Conservation (phyloP, 805 yeast genomes). For the Teunomyces tritomae region DNA sequence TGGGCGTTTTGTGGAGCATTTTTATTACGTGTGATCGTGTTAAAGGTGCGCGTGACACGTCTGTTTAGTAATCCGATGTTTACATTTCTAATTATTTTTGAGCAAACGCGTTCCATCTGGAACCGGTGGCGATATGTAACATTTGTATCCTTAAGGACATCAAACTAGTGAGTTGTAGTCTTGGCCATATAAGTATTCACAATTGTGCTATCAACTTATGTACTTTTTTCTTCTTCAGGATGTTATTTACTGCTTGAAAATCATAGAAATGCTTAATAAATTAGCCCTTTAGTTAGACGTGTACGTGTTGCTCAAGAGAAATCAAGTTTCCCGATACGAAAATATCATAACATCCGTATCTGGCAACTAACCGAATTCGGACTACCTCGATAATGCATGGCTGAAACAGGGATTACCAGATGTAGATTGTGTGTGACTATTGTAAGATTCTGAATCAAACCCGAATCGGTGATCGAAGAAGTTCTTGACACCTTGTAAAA, state of each 20-base stretch:
- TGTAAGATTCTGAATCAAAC: neutral
- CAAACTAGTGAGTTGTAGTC: neutral
- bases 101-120: neutral
- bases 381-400: neutral
- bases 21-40: neutral
- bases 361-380: neutral
- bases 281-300: neutral
- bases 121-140: neutral
- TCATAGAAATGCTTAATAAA: neutral
- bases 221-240: neutral
- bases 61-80: conserved; percentile 3
- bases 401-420: neutral
- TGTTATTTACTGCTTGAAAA: neutral
- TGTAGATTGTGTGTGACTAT: neutral
- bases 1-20: neutral
- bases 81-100: conserved; percentile 1
- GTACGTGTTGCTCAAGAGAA: neutral
- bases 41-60: conserved; percentile 4
- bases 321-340: neutral
- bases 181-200: too few species aligned
- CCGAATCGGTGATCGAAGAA: neutral
- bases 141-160: neutral
- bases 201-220: too few species aligned
- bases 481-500: too few species aligned
- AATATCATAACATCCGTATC: neutral